Evolutionary conservation across 176 grass and related monocot genomes (phyloP), one percentile per base, ranked within the genome.

Genomic region (Avena atlantica): DNA sequence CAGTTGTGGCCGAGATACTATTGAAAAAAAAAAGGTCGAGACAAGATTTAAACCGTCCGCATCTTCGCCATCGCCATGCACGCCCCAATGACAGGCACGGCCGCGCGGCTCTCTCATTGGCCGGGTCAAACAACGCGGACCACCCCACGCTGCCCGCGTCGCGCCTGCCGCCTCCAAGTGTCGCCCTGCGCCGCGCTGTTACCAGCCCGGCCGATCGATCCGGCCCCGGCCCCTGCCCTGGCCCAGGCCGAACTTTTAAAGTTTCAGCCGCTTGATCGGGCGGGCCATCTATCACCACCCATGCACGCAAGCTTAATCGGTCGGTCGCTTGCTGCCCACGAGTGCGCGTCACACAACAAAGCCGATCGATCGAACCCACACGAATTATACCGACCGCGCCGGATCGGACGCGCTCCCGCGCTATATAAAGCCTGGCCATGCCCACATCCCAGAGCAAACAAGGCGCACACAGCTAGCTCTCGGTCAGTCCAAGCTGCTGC

Each of bases 151-250:
- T 14, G 44, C 42, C 74, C 24, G 66, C 89, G 31, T 80, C 82
- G 72, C 45, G 4, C 45, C 62, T 51, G 17, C 74, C 66, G 84
- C 81, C 59, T 91, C 89, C 89, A 88, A 76, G 76, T 88, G 89
- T 91, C 89, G 60, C 2, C 67, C 78, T 57, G 15, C 13, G 73
- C 79, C 42, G 51, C 19, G 50, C 74, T 9, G 74, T 12, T 12
- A 77, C 70, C 52, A 60, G 60, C 84, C 31, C 31, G n/a, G 52
- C 72, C 72, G 47, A 51, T 74, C 21, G 12, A 48, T 16, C 31
- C 10, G 0, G 10, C 4, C 13, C 3, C 40, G 40, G 40, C 5
- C 40, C 40, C 40, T 6, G 40, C 40, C 31, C 2, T 34, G 31
- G 31, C 31, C 31, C 40, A 5, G 40, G 40, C 40, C 40, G 5